Conservation (phyloP, 2,329 filamentous ascomycete genomes). For the Biscogniauxia sp. region DNA sequence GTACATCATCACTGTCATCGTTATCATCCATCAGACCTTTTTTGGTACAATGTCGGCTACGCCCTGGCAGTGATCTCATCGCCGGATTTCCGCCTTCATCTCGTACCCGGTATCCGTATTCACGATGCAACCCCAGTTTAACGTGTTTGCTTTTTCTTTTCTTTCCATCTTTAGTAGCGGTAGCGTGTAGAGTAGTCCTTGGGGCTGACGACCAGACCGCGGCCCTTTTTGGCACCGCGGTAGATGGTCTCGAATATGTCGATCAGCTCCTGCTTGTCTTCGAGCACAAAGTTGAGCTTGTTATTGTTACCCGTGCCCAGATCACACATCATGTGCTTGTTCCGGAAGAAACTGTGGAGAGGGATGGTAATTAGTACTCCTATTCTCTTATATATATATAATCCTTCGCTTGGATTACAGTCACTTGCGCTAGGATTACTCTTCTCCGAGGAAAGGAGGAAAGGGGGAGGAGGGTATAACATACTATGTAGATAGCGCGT, state of each 20-base stretch:
- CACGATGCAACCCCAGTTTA: no score
- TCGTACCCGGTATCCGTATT: background rate
- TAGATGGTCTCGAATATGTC: slow-evolving; percentile 99
- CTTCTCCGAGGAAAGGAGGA: no score
- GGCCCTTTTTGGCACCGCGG: slow-evolving; percentile 95
- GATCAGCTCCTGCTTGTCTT: slow-evolving; percentile 98
- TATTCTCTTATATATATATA: background rate
- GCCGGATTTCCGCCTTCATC: background rate
- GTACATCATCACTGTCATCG: no score
- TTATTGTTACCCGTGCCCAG: slow-evolving; percentile 99
- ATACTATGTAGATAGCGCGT: background rate
- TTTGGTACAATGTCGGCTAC: no score
- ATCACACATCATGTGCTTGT: slow-evolving; percentile 99
- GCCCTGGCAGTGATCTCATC: no score
- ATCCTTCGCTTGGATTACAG: background rate
- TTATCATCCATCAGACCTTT: no score
- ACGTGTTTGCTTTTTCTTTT: background rate
- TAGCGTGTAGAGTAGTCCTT: slow-evolving; percentile 60
- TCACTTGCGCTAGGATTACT: no score
- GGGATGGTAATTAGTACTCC: background rate
- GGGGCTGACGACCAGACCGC: slow-evolving; percentile 92
- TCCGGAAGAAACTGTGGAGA: slow-evolving; percentile 73
- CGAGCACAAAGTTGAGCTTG: slow-evolving; percentile 92
- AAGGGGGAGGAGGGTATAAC: background rate
- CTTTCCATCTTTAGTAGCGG: slow-evolving; percentile 32